phyloP scores from a whole-genome alignment of 2,329 filamentous ascomycete species.

The Aspergillus thermomutatus region DNA sequence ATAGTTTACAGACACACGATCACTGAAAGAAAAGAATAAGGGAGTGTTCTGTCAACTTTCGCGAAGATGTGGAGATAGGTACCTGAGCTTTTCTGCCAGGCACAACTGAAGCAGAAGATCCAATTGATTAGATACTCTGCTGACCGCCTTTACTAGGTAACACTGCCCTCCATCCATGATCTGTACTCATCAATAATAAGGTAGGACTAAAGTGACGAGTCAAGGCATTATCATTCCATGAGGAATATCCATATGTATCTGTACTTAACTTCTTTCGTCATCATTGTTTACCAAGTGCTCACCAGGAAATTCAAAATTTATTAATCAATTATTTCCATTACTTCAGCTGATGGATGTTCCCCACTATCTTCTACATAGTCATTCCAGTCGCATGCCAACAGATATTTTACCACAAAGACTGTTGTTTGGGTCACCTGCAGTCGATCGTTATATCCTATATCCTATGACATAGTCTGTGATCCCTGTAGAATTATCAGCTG shows the following conservation, averaged over 20 bases:
- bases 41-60: neutral
- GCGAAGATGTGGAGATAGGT: neutral
- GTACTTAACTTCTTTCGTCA: neutral
- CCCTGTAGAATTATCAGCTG: neutral
- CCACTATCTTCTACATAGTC: too few relatives aligned
- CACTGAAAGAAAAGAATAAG: too few relatives aligned
- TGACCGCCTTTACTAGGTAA: neutral
- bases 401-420: too few relatives aligned
- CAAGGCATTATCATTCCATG: neutral
- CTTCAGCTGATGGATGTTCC: too few relatives aligned
- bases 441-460: neutral
- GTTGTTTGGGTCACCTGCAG: neutral
- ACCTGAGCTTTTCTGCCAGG: neutral
- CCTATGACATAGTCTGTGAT: neutral
- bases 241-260: neutral
- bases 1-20: neutral
- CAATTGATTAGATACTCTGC: neutral
- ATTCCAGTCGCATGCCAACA: too few relatives aligned
- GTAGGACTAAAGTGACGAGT: neutral
- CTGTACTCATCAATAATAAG: too few relatives aligned
- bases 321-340: too few relatives aligned
- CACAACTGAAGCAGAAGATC: neutral
- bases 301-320: neutral
- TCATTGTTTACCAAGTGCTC: neutral
- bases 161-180: too few relatives aligned